phyloP scores from a whole-genome alignment of 345 rosid species.

The Moricandia arvensis region DNA sequence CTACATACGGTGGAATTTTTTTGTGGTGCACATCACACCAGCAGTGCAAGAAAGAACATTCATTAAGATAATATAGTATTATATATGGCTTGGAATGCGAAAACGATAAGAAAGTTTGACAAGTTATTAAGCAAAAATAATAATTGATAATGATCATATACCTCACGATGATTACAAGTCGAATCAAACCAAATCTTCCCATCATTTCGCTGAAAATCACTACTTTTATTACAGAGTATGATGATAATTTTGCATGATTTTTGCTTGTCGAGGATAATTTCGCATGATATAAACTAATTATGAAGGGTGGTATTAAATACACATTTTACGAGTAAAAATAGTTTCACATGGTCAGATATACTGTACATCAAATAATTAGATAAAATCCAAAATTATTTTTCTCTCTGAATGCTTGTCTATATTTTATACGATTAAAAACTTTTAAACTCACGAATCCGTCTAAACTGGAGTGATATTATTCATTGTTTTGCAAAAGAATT shows the following conservation, averaged over 20 bases:
- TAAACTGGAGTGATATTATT: no score
- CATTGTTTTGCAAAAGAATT: no score
- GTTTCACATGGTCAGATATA: no score
- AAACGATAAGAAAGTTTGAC: slow-evolving; percentile 9
- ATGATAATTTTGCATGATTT: neutral
- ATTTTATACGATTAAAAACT: no score
- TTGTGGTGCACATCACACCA: neutral
- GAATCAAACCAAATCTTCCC: neutral
- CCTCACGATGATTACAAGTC: slow-evolving; percentile 19
- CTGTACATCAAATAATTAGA: no score
- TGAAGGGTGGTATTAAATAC: neutral
- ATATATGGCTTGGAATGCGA: slow-evolving; percentile 9
- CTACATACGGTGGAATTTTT: neutral
- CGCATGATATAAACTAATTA: no score
- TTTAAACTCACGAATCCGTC: no score
- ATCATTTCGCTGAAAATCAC: neutral
- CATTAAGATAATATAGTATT: neutral
- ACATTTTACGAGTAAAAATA: neutral
- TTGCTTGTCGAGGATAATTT: no score
- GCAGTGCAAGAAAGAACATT: slow-evolving; percentile 14
- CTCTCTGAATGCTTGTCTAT: no score
- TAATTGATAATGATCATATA: neutral
- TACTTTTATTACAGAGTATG: neutral
- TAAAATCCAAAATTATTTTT: no score
- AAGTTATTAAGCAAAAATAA: neutral